phyloP scores from a whole-genome alignment of 2,329 filamentous ascomycete genomes.

The Setomelanomma holmii region DNA sequence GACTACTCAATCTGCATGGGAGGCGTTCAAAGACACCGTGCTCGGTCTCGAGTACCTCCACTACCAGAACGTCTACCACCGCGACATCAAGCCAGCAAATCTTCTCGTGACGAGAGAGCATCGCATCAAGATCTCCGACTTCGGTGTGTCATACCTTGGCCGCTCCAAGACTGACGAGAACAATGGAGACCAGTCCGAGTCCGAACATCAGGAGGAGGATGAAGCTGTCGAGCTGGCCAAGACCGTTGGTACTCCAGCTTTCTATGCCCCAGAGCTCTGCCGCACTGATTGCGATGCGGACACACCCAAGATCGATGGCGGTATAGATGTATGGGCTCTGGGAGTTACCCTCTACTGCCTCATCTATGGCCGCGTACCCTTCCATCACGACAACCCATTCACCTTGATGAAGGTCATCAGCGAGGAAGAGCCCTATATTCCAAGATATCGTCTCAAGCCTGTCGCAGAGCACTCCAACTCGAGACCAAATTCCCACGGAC shows the following conservation, averaged over 20 bases:
- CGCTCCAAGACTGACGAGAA: constrained; percentile 83
- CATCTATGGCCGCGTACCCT: constrained; percentile 91
- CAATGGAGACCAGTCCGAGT: constrained; percentile 75
- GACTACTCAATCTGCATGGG: constrained; percentile 81
- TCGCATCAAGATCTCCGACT: constrained; percentile 96
- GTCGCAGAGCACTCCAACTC: constrained; percentile 59
- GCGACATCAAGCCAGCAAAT: constrained; percentile 72
- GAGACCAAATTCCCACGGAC: constrained; percentile 55
- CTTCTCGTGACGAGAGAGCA: constrained; percentile 85
- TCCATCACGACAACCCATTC: constrained; percentile 89
- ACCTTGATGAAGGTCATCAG: constrained; percentile 92
- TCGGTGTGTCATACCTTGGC: constrained; percentile 97
- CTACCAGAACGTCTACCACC: constrained; percentile 60
- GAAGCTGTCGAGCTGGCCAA: constrained; percentile 97
- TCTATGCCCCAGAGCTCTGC: constrained; percentile 96
- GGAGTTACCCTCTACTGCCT: constrained; percentile 96
- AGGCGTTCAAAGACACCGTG: constrained; percentile 89
- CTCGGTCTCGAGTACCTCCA: constrained; percentile 88
- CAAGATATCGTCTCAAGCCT: constrained; percentile 79
- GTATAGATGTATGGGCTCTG: constrained; percentile 97
- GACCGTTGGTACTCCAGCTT: constrained; percentile 95
- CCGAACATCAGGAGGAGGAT: constrained; percentile 85
- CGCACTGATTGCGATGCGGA: constrained; percentile 75
- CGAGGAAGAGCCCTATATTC: constrained; percentile 90
- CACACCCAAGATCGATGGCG: constrained; percentile 81